These are phyloP conservation scores for Cicer pinnatifidum DNA, from an alignment of 306 rosid species.

Conservation along the genomic window DNA sequence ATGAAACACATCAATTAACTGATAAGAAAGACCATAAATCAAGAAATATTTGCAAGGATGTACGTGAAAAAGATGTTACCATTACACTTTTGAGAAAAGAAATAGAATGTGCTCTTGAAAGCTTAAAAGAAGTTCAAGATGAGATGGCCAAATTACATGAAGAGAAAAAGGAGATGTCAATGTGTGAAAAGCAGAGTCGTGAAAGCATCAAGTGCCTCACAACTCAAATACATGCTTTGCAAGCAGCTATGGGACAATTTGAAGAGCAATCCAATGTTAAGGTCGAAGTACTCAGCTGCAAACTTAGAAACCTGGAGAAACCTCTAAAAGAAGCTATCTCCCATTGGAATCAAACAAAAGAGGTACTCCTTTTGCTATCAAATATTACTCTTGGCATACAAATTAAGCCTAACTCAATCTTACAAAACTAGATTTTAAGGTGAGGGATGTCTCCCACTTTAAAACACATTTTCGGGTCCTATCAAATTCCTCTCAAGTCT, in stretches of 20 bases:
- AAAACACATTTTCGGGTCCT: background rate
- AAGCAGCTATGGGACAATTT: slow-evolving; percentile 57
- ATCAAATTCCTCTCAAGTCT: background rate
- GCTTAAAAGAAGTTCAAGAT: slow-evolving; percentile 76
- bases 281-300: slow-evolving; percentile 60
- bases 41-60: slow-evolving; percentile 45
- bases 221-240: slow-evolving; percentile 61
- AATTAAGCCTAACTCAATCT: background rate
- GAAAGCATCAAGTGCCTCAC: slow-evolving; percentile 58
- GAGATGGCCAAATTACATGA: slow-evolving; percentile 74
- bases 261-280: slow-evolving; percentile 63
- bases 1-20: slow-evolving; percentile 44
- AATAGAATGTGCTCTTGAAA: slow-evolving; percentile 79
- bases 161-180: slow-evolving; percentile 68
- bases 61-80: slow-evolving; percentile 60
- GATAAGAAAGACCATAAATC: slow-evolving; percentile 46
- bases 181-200: slow-evolving; percentile 58
- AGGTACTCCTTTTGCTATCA: slow-evolving; percentile 54
- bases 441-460: background rate
- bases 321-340: slow-evolving; percentile 62
- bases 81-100: slow-evolving; percentile 79
- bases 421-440: background rate
- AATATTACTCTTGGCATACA: background rate
- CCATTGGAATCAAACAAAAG: slow-evolving; percentile 61
- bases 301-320: slow-evolving; percentile 56